Evolutionary conservation across 2,329 filamentous ascomycete genomes (phyloP), one percentile per base, ranked within the genome.

Genomic region (Pseudovirgaria hyperparasitica): DNA sequence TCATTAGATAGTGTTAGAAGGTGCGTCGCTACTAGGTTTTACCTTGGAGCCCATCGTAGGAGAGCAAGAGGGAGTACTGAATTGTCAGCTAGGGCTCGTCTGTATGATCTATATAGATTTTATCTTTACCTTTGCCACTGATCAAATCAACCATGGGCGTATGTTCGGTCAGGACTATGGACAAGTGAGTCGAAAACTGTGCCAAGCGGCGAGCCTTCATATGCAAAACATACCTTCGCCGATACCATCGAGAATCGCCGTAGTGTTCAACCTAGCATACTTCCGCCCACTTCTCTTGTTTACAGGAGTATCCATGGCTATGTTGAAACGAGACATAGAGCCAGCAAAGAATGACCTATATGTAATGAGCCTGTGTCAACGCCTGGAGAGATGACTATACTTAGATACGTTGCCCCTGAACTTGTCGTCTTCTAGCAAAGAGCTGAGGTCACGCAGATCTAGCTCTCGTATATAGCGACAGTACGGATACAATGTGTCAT

Each of bases 391-490:
- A 11, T 7, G 10, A 9, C 65, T 58, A 36, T 53, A 71, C 45
- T 62, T 63, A 6, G 63, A 65, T 16, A 80, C 63, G 21, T 63
- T 64, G 32, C 68, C 63, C 25, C 61, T 65, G 27, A 76, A 75
- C 27, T 65, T 63, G 25, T 67, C 57, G 30, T 76, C 67, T 7
- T 67, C 61, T 2, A 82, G 57, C 13, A 79, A 57, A 21, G 70
- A 55, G 8, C 58, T 52, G 1, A 82, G 58, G 41, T 76, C 70
- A 28, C 70, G 60, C 7, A 82, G 61, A 37, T 76, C 70, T 19
- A 84, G 57, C 15, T 63, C 60, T 30, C 66, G 70, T 29, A 82
- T 67, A 49, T 78, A 81, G 19, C 69, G 61, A 40, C 70, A 78
- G 45, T 85, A 85, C 0, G 76, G 76, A 35, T 72, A 76, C 11